phyloP scores from a whole-genome alignment of 208 protist species.

The Wallacemonas sp. region DNA sequence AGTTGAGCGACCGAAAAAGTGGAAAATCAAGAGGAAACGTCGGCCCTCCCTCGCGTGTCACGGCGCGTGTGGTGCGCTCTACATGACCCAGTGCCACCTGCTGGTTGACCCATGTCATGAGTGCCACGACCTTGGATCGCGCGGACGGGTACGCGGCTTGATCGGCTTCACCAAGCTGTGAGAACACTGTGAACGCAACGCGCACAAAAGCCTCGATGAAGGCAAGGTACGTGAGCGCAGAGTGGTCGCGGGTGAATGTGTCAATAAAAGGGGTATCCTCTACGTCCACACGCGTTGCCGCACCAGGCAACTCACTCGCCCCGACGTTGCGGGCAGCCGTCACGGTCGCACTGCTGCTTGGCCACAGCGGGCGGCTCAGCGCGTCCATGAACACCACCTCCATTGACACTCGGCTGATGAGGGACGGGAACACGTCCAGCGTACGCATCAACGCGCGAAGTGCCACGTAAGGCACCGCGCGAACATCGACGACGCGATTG shows the following conservation, averaged over 20 bases:
- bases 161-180: slow-evolving; percentile 28
- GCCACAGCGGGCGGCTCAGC: slow-evolving; percentile 36
- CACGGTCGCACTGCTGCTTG: slow-evolving; percentile 4
- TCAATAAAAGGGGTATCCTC: slow-evolving; percentile 2
- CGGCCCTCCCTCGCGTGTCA: not conserved
- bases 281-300: slow-evolving; percentile 2
- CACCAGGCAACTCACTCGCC: not conserved
- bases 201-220: slow-evolving; percentile 80
- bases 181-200: slow-evolving; percentile 72
- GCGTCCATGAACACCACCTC: slow-evolving; percentile 59
- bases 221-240: slow-evolving; percentile 41
- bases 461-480: slow-evolving; percentile 30
- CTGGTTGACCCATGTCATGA: slow-evolving; percentile 80
- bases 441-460: slow-evolving; percentile 57
- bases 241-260: slow-evolving; percentile 12
- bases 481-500: slow-evolving; percentile 14
- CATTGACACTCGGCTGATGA: slow-evolving; percentile 40
- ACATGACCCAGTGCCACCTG: slow-evolving; percentile 43
- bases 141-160: slow-evolving; percentile 51
- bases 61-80: slow-evolving; percentile 10
- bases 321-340: not conserved
- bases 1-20: not conserved
- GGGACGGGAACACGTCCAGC: slow-evolving; percentile 61
- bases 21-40: not conserved
- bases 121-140: slow-evolving; percentile 37